Conservation (phyloP, 805 yeast species). For the Candida nemodendra region DNA sequence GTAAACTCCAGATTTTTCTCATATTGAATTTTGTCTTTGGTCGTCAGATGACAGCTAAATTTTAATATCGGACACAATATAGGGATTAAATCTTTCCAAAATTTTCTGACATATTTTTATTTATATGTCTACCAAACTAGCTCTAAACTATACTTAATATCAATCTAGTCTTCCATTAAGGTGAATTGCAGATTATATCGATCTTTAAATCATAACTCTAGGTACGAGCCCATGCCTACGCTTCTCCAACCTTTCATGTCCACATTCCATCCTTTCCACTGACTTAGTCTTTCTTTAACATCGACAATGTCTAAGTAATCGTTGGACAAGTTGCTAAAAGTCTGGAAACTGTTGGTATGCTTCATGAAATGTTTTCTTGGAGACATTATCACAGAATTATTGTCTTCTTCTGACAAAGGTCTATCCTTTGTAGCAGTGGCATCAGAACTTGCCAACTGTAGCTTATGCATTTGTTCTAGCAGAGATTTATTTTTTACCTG, state of each 20-base stretch:
- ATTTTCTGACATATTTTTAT: no score
- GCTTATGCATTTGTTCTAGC: constrained; percentile 29
- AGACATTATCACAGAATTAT: constrained; percentile 10
- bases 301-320: constrained; percentile 50
- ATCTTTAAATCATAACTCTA: constrained; percentile 45
- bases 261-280: constrained; percentile 83
- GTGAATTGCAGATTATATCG: no score
- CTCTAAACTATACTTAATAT: no score
- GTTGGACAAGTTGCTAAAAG: constrained; percentile 24
- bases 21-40: no score
- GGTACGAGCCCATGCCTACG: constrained; percentile 61
- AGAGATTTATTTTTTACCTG: constrained; percentile 28
- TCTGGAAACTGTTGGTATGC: constrained; percentile 23
- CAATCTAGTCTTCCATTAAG: no score
- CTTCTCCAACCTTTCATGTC: constrained; percentile 85
- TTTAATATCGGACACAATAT: no score
- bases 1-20: no score
- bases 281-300: constrained; percentile 55
- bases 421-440: constrained; percentile 3
- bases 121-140: no score
- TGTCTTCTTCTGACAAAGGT: constrained; percentile 24
- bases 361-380: constrained; percentile 3
- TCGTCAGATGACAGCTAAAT: no score
- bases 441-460: constrained; percentile 6
- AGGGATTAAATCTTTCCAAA: no score